Base-by-base conservation (phyloP, 768 basidiomycete genomes). In the Trametes elegans region DNA sequence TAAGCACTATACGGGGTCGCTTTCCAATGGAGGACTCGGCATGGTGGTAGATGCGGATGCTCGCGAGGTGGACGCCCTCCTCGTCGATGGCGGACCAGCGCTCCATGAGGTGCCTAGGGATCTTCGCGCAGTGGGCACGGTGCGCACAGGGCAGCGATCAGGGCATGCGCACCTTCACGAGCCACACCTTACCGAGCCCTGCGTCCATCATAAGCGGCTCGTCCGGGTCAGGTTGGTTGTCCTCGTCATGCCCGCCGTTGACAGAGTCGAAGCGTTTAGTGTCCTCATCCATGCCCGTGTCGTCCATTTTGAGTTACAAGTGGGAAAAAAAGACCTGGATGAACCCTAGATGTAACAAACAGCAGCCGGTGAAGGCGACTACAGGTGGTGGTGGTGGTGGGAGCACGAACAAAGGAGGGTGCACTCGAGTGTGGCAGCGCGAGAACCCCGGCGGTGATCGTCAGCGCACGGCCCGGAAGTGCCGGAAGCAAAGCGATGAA, bases 101-200 rank as follows among this genome's bases (percentile, higher is more conserved):
- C 60, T 92, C 87, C 76, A 94, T 82, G 49, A 97, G 74, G 67
- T 88, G 88, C 66, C 87, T 87, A 0, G 93, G 94, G 39, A 96
- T 84, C 90, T 93, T 72, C 34, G 16, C 24, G 44, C 28, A n/a
- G n/a, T n/a, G 38, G 27, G n/a, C 5, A 29, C 16, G 26, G 45
- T 2, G 38, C 27, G 29, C 28, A 29, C 26, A n/a, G 23, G 11
- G 26, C 36, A 1, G 28, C 24, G 49, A 36, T 26, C 18, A 24
- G 28, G 43, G 32, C 48, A n/a, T 31, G 68, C 76, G 62, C 62
- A 90, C 90, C 81, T 92, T 92, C 65, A 92, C 89, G 38, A 92
- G 76, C 91, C 90, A 94, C 16, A 91, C 86, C 58, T 83, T 74
- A 41, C 90, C 87, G 43, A 83, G 81, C 18, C 85, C 85, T 57